Evolutionary conservation across 2,329 filamentous ascomycete genomes (phyloP), one percentile per base, ranked within the genome.

Genomic region (Elsinoe arachidis): DNA sequence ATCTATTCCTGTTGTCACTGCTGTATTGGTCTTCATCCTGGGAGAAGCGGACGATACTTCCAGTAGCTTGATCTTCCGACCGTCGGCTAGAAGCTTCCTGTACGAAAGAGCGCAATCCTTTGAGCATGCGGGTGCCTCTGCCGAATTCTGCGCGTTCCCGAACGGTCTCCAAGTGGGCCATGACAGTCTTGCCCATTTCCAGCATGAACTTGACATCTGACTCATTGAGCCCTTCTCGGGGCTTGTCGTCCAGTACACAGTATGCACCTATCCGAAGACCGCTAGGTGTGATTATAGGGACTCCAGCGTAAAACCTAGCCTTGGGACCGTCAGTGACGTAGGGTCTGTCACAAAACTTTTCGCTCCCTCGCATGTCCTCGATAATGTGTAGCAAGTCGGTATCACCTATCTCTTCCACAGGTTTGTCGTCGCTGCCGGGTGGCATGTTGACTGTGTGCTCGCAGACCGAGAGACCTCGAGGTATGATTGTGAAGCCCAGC

Each of bases 251-350:
- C 2, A 82, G 71, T 1, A 86, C 76, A 41, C 78, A 77, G 57
- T 83, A 80, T n/a, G 75, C 77, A 12, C 84, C 84, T 57, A 87
- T 80, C 52, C 76, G 76, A 62, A 80, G 77, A 26, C 79, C 76
- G 35, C 76, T 78, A 0, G 76, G 76, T 2, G 80, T 82, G 15
- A 77, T 76, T 55, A 86, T 79, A 0, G 83, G 83, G 0, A 84
- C 81, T 15, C 77, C 78, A 14, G 60, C 60, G 23, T 58, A 58
- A 15, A 60, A 60, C 6, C 64, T 63, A 6, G 63, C 66, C 15
- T 60, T 63, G 0, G 68, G 67, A n/a, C 62, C 63, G 39, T 59
- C 62, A 5, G 37, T 61, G 2, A 69, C 67, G 56, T 64, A 69
- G 10, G 66, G 63, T 19, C 61, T 33, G 15, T 68, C 61, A 39